Conservation (phyloP, 2,329 filamentous ascomycete species). For the Fusarium humuli region DNA sequence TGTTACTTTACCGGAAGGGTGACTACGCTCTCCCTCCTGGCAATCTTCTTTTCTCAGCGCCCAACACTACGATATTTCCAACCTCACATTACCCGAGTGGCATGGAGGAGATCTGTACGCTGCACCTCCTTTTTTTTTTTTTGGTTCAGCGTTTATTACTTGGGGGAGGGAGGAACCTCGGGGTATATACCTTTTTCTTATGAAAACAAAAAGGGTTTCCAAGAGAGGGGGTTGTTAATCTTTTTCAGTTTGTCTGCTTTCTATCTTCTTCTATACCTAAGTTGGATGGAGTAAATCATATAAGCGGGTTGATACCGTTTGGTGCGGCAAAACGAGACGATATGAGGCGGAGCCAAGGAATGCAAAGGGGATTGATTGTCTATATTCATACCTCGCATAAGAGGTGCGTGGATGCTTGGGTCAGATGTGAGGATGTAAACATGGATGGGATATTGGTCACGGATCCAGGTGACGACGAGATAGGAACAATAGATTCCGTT, state of each 20-base stretch:
- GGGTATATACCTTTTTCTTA: slow-evolving; percentile 30
- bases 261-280: slow-evolving; percentile 45
- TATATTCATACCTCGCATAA: slow-evolving; percentile 22
- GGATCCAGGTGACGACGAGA: slow-evolving; percentile 34
- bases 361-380: slow-evolving; percentile 4
- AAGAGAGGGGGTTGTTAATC: slow-evolving; percentile 28
- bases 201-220: slow-evolving; percentile 35
- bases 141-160: slow-evolving; percentile 36
- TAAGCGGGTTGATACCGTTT: slow-evolving; percentile 38
- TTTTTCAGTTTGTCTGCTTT: slow-evolving; percentile 24
- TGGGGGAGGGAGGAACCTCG: slow-evolving; percentile 5
- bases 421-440: slow-evolving; percentile 43
- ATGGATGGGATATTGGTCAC: slow-evolving; percentile 43
- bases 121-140: slow-evolving; percentile 28
- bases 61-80: slow-evolving; percentile 28
- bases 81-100: slow-evolving; percentile 17
- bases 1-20: slow-evolving; percentile 1
- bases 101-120: slow-evolving; percentile 24
- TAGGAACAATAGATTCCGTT: slow-evolving; percentile 48
- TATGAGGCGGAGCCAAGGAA: slow-evolving; percentile 11
- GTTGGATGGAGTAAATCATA: slow-evolving; percentile 47
- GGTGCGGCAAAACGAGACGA: slow-evolving; percentile 9
- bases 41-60: slow-evolving; percentile 21
- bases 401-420: slow-evolving; percentile 37
- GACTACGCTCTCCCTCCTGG: slow-evolving; percentile 12